Evolutionary conservation across 2,329 filamentous ascomycete genomes (phyloP).

Genomic region (Penicillium vulpinum): DNA sequence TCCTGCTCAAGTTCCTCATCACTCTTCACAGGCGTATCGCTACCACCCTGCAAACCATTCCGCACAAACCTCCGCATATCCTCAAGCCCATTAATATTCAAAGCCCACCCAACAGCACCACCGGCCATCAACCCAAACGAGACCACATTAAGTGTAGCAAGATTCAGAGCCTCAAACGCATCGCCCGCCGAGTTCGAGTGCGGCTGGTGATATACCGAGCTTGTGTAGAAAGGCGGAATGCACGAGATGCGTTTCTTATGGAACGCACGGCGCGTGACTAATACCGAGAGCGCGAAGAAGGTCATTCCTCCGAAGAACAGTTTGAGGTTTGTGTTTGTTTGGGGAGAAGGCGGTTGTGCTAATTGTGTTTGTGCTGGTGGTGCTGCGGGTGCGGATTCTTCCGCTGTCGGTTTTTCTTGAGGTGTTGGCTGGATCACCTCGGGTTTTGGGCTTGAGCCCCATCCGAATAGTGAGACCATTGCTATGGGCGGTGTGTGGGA

Average conservation of each 20-base stretch:
- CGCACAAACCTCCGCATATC: conserved; percentile 64
- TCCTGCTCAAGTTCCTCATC: conserved; percentile 54
- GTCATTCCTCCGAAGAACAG: conserved; percentile 73
- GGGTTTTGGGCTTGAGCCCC: conserved; percentile 23
- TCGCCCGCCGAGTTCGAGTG: conserved; percentile 66
- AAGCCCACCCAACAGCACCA: conserved; percentile 72
- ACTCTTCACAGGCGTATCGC: conserved; percentile 51
- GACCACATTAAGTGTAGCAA: conserved; percentile 83
- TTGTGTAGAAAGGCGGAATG: conserved; percentile 69
- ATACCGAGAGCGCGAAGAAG: conserved; percentile 71
- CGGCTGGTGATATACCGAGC: conserved; percentile 47
- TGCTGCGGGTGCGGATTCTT: conserved; percentile 5
- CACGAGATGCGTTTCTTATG: conserved; percentile 61
- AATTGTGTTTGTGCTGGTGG: conserved; percentile 13
- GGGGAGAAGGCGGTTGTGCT: conserved; percentile 9
- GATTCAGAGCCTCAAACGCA: conserved; percentile 76
- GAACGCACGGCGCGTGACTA: conserved; percentile 71
- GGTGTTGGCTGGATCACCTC: conserved; percentile 3
- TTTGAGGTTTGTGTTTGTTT: conserved; percentile 35
- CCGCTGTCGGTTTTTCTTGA: conserved; percentile 8
- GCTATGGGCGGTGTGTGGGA: not conserved
- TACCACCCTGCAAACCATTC: conserved; percentile 59
- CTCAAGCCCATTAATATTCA: conserved; percentile 70
- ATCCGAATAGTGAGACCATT: conserved; percentile 31
- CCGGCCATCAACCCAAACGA: conserved; percentile 72